Percentiles rank a stretch among this genome's conserved stretches.
Evolutionary conservation across 2,329 filamentous ascomycete species (phyloP).

Genomic region (Botrytis tulipae): DNA sequence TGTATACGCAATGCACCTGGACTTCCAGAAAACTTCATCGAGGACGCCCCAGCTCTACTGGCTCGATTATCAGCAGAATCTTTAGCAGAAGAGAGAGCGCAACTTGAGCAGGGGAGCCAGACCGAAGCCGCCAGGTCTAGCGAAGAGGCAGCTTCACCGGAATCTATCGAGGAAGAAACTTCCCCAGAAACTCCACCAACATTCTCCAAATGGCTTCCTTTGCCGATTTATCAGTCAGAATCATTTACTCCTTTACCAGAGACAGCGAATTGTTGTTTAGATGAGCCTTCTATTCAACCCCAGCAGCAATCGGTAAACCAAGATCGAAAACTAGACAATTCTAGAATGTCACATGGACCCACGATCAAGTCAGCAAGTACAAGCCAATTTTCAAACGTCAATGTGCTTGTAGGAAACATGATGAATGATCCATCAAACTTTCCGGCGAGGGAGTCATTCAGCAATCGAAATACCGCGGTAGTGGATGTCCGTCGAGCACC

Average conservation of each 20-base stretch:
- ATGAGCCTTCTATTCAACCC: not conserved
- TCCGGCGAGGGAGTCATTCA: not conserved
- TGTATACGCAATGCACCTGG: conserved; percentile 13
- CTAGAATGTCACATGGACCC: not conserved
- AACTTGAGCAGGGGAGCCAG: not conserved
- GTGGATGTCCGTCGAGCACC: not conserved
- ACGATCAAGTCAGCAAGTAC: not conserved
- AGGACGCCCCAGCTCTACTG: conserved; percentile 6
- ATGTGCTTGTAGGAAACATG: not conserved
- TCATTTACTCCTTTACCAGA: not conserved
- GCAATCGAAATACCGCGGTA: not conserved
- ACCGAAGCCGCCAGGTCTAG: not conserved
- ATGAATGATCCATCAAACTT: not conserved
- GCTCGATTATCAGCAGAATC: not conserved
- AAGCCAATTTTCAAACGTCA: not conserved
- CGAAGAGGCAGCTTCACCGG: not conserved
- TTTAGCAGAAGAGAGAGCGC: not conserved
- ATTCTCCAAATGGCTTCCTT: not conserved
- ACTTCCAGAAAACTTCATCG: not conserved
- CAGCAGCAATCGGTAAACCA: not conserved
- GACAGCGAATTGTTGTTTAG: not conserved
- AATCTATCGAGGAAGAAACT: not conserved
- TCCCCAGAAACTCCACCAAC: not conserved
- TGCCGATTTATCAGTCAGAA: not conserved
- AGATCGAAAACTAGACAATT: not conserved